These are phyloP conservation scores for Lachancea nothofagi DNA, from an alignment of 805 yeast species.

Conservation along the genomic window DNA sequence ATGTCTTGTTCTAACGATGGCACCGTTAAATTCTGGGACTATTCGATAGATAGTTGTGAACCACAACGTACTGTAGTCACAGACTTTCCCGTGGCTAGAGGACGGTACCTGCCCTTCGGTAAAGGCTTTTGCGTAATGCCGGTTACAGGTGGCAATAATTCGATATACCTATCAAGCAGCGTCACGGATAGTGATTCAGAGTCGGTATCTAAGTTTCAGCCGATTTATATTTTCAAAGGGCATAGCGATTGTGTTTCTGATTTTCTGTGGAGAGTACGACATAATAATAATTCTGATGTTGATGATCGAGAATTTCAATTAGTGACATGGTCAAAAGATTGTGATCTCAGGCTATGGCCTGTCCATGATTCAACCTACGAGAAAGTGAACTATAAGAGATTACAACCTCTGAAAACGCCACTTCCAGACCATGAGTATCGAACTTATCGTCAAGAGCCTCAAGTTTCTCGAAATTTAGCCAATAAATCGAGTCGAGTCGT, in stretches of 20 bases:
- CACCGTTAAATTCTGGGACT: slow-evolving; percentile 79
- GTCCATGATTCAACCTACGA: slow-evolving; percentile 44
- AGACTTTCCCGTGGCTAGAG: slow-evolving; percentile 83
- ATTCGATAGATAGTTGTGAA: slow-evolving; percentile 35
- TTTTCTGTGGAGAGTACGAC: slow-evolving; percentile 77
- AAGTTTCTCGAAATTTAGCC: slow-evolving; percentile 11
- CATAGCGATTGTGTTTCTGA: slow-evolving; percentile 84
- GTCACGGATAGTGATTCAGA: slow-evolving; percentile 12
- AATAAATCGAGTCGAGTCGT: slow-evolving; percentile 34
- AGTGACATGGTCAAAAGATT: slow-evolving; percentile 91
- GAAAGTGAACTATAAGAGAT: slow-evolving; percentile 40
- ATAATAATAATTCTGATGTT: slow-evolving; percentile 38
- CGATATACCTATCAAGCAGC: slow-evolving; percentile 32
- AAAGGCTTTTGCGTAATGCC: slow-evolving; percentile 87
- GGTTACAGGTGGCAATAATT: slow-evolving; percentile 69
- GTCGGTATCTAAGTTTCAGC: slow-evolving; percentile 39
- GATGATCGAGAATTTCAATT: slow-evolving; percentile 83
- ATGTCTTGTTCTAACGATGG: slow-evolving; percentile 85
- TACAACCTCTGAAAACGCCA: slow-evolving; percentile 34
- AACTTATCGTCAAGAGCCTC: slow-evolving; percentile 52
- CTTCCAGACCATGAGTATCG: slow-evolving; percentile 40
- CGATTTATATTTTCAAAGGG: slow-evolving; percentile 63
- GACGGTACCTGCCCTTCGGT: slow-evolving; percentile 87
- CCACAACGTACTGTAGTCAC: slow-evolving; percentile 61
- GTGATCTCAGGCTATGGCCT: slow-evolving; percentile 81